Base-by-base conservation (phyloP, 2,329 filamentous ascomycete genomes). In the Drechslerella stenobrocha region DNA sequence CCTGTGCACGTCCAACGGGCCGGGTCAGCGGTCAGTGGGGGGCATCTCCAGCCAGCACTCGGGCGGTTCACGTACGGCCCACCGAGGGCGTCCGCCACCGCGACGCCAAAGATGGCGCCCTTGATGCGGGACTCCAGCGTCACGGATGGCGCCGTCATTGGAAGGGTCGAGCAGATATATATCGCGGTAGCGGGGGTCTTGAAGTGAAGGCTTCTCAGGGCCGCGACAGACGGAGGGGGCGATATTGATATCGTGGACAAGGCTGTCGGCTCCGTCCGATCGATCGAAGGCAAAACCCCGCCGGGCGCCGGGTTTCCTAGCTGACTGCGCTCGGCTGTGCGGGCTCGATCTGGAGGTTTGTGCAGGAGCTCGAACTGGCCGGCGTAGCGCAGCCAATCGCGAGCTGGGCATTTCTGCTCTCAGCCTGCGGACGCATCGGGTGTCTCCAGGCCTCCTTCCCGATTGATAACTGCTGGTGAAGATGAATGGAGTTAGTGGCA, bases 81-180 rank as follows among this genome's bases (percentile, higher is more conserved):
- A 11, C 78, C 78, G 1, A 80, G 75, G 7, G 78, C 78, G 67
- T 79, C 78, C 37, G 71, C 75, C 8, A 77, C 73, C n/a, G 77
- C 78, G 42, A 77, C 74, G 1, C 76, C 77, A 71, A 75, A 75
- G 58, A 79, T 73, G 13, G 76, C 57, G 8, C 63, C 63, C 34
- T 67, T 60, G 55, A 67, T 67, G 23, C 63, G 55, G 7, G 63
- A 67, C 34, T 67, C 50, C 7, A 60, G 44, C 2, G 34, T 22
- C 13, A 46, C n/a, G 28, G 59, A 45, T 28, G 51, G 11, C 15
- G 40, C 37, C 40, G 57, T 47, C 44, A 53, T 63, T 44, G 13
- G 8, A 18, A 18, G 15, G 13, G 22, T 18, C 7, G 13, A 3
- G 7, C 18, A n/a, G 37, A 18, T 20, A 42, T 20, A 18, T 20